Percentiles rank a stretch among this genome's conserved stretches.
Conservation (phyloP, 176 grass and related monocot species). For the Bothriochloa decipiens region DNA sequence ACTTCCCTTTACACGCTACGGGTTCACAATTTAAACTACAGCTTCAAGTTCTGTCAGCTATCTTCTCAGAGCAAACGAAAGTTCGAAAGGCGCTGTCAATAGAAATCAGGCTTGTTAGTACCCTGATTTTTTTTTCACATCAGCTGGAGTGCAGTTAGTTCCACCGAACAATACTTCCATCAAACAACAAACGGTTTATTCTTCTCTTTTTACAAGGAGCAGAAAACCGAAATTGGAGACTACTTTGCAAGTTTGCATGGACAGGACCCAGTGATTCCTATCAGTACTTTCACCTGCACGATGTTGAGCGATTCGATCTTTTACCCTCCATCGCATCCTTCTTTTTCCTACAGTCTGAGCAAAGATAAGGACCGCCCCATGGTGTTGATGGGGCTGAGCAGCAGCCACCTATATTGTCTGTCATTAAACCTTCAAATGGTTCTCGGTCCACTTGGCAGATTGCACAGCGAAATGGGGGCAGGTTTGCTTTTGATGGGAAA, state of each 20-base stretch:
- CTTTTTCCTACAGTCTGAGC: conserved; percentile 85
- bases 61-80: conserved; percentile 22
- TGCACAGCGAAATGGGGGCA: conserved; percentile 61
- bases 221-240: conserved; percentile 32
- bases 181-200: conserved; percentile 37
- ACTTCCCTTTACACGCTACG: conserved; percentile 38
- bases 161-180: conserved; percentile 44
- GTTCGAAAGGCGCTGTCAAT: conserved; percentile 12
- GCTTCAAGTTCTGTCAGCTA: conserved; percentile 29
- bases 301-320: conserved; percentile 49
- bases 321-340: conserved; percentile 99
- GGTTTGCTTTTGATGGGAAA: conserved; percentile 56
- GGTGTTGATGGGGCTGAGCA: conserved; percentile 60
- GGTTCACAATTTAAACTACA: conserved; percentile 34
- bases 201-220: conserved; percentile 53
- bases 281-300: conserved; percentile 50
- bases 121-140: conserved; percentile 32
- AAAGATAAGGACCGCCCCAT: conserved; percentile 75
- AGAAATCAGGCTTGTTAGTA: conserved; percentile 43
- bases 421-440: conserved; percentile 59
- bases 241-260: conserved; percentile 39
- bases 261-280: conserved; percentile 21
- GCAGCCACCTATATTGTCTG: conserved; percentile 46
- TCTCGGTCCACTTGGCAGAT: conserved; percentile 87
- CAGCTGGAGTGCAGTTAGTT: conserved; percentile 51